Conservation (phyloP, 2,329 filamentous ascomycete genomes). For the Aspergillus flavus region DNA sequence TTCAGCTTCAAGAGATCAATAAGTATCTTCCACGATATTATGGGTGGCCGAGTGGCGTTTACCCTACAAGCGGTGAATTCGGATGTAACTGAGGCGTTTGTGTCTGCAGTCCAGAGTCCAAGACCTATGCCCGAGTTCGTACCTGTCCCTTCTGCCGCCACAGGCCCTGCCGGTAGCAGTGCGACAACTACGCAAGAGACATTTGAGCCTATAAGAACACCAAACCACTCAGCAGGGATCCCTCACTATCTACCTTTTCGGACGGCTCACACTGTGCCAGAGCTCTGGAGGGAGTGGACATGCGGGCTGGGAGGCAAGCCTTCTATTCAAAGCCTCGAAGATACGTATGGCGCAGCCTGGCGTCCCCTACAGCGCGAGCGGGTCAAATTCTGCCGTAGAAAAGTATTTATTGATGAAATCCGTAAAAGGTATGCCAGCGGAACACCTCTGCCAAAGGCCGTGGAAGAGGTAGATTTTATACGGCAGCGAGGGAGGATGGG, state of each 20-base stretch:
- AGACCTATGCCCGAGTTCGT: not conserved
- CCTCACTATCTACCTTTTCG: slow-evolving; percentile 1
- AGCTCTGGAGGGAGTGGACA: slow-evolving; percentile 2
- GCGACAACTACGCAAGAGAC: not conserved
- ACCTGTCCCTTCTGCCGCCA: not conserved
- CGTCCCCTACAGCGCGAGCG: slow-evolving; percentile 2
- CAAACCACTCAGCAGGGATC: not conserved
- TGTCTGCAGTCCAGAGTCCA: not conserved
- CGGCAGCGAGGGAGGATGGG: slow-evolving; percentile 3
- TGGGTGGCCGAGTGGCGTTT: not conserved
- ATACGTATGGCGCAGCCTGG: slow-evolving; percentile 1
- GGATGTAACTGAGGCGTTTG: not conserved
- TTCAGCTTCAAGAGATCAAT: not conserved
- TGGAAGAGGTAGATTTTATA: slow-evolving; percentile 1
- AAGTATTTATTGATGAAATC: slow-evolving; percentile 1
- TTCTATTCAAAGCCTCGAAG: slow-evolving; percentile 2
- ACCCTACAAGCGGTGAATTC: not conserved
- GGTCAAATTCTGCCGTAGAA: slow-evolving; percentile 5
- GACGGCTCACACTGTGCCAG: slow-evolving; percentile 2
- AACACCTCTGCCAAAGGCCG: not conserved
- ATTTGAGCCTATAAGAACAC: not conserved
- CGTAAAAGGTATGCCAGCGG: not conserved
- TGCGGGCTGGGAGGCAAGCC: slow-evolving; percentile 1
- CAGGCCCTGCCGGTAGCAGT: not conserved
- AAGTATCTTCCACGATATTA: slow-evolving; percentile 1